Base-by-base conservation (phyloP, 192 early-diverging fungal genomes). In the Coemansia sp. region DNA sequence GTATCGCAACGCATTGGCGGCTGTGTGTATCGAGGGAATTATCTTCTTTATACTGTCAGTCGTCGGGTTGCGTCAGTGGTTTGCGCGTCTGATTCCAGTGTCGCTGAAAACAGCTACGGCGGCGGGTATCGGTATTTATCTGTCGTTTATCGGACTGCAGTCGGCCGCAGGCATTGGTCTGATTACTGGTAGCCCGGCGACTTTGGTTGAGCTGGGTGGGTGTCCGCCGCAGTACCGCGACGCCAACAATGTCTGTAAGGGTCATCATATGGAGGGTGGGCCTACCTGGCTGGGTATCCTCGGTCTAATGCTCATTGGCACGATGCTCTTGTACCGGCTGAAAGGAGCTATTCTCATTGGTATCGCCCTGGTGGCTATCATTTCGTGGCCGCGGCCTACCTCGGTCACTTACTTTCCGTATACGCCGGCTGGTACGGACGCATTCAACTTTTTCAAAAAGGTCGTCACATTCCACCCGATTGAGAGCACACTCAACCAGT, bases 1-100 rank as follows among this genome's bases (percentile, higher is more conserved):
- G 18, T 91, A 89, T 65, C 61, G 83, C 53, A 88, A 86, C 29
- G 89, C 91, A 9, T 68, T 94, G 30, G 84, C 88, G 11, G 92
- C 92, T 3, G 91, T 94, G 62, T 90, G 90, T 62, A 87, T 94
- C 62, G 92, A 94, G 79, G 92, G 92, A 24, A 53, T 94, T 20
- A 84, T 93, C 64, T 94, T 94, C 70, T 84, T 92, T 61, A 66
- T 88, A 18, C 82, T 94, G 27, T 89, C 92, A 11, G 83, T 91
- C 32, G 67, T 94, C 18, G 92, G 92, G 47, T 70, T 93, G n/a
- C 89, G 92, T 41, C 91, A 94, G 77, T 88, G 89, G 85, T 84
- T 94, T 69, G 90, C 91, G 27, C 83, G 88, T 11, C 64, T 86
- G 39, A 90, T 94, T 56, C 91, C 92, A 7, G 76, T 81, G 60